Conservation (phyloP, 331 rosid species). For the Erythrophleum ivorense region DNA sequence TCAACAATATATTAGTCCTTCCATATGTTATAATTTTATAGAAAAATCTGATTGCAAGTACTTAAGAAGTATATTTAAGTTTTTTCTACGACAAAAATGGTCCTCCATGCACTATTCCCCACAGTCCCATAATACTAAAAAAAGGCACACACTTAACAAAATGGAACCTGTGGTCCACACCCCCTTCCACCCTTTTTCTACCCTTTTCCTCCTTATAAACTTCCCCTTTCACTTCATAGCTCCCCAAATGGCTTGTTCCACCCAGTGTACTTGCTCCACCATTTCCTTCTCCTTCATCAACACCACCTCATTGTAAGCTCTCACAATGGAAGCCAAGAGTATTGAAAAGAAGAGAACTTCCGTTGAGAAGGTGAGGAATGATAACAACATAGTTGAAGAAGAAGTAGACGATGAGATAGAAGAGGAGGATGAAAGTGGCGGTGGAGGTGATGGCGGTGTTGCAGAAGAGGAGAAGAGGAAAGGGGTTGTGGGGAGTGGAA, state of each 20-base stretch:
- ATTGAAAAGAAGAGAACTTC: constrained; percentile 56
- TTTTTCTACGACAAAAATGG: neutral
- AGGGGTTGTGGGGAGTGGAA: constrained; percentile 42
- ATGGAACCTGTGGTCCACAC: constrained; percentile 60
- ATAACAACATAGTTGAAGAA: constrained; percentile 47
- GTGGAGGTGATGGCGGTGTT: constrained; percentile 27
- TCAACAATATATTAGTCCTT: too few relatives aligned
- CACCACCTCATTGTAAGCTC: constrained; percentile 22
- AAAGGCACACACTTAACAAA: constrained; percentile 41
- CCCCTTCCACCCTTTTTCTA: constrained; percentile 37
- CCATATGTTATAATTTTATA: neutral
- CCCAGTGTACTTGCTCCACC: constrained; percentile 30
- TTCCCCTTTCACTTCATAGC: constrained; percentile 45
- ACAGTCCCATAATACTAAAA: constrained; percentile 37
- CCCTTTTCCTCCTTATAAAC: constrained; percentile 51
- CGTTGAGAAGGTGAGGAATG: constrained; percentile 54
- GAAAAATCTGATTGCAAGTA: neutral
- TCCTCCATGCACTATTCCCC: constrained; percentile 39
- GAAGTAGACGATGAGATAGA: constrained; percentile 69
- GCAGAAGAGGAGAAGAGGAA: constrained; percentile 64
- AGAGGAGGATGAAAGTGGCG: constrained; percentile 62
- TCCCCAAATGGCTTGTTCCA: constrained; percentile 40
- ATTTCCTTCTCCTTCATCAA: constrained; percentile 20
- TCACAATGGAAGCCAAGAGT: constrained; percentile 64
- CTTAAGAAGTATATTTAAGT: neutral